These are phyloP conservation scores for Globisporangium camurandrum DNA, from an alignment of 352 stramenopile genomes.

Conservation along the genomic window DNA sequence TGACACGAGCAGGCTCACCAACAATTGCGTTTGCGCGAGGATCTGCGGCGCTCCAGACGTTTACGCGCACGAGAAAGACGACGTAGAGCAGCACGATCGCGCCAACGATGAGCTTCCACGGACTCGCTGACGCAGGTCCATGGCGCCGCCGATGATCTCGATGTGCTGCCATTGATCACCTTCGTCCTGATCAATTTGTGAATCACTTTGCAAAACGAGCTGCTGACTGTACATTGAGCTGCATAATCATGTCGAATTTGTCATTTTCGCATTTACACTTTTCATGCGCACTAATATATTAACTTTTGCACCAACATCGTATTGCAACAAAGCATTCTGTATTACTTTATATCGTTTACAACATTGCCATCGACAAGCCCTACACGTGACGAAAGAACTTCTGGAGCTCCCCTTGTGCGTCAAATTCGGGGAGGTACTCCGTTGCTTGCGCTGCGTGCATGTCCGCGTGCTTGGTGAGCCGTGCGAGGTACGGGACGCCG, in stretches of 20 bases:
- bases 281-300: too few species aligned
- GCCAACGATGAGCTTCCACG: slow-evolving; percentile 9
- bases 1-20: background rate
- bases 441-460: slow-evolving; percentile 29
- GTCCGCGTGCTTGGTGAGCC: slow-evolving; percentile 31
- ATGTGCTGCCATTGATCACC: slow-evolving; percentile 4
- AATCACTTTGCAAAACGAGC: too few species aligned
- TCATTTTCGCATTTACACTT: too few species aligned
- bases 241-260: too few species aligned
- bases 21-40: slow-evolving; percentile 5
- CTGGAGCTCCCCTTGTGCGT: slow-evolving; percentile 15
- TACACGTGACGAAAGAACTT: slow-evolving; percentile 6
- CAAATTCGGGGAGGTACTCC: slow-evolving; percentile 40
- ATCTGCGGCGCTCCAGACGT: slow-evolving; percentile 4
- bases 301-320: too few species aligned
- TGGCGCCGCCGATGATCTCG: slow-evolving; percentile 11
- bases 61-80: slow-evolving; percentile 16
- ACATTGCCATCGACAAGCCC: background rate
- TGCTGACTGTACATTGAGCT: too few species aligned
- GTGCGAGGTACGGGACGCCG: slow-evolving; percentile 58
- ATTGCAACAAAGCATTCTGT: too few species aligned
- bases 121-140: slow-evolving; percentile 1
- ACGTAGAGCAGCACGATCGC: slow-evolving; percentile 14
- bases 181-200: too few species aligned
- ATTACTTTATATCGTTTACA: too few species aligned